Evolutionary conservation across 176 grass and related monocot genomes (phyloP).

Genomic region (Oryza rufipogon): DNA sequence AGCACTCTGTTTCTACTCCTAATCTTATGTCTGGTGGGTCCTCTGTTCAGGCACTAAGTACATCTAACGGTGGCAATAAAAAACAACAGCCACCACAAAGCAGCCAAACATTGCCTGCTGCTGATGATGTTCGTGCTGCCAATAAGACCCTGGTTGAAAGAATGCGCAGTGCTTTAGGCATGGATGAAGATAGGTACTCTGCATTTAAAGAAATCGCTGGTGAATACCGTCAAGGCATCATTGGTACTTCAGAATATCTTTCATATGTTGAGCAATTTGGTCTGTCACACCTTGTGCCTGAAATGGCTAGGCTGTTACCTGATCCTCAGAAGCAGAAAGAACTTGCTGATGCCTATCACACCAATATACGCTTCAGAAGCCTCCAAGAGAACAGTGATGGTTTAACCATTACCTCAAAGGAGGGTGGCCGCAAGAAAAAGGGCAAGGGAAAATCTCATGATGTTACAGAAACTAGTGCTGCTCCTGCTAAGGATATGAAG

Average conservation of each 20-base stretch:
- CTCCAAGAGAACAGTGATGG: conserved; percentile 44
- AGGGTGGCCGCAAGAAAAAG: conserved; percentile 52
- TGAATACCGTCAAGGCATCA: conserved; percentile 79
- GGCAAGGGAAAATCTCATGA: conserved; percentile 50
- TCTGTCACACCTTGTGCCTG: conserved; percentile 78
- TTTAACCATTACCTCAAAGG: conserved; percentile 40
- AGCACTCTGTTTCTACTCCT: conserved; percentile 64
- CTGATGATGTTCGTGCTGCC: conserved; percentile 56
- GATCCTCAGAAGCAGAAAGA: conserved; percentile 78
- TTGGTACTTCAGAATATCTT: conserved; percentile 78
- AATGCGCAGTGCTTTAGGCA: conserved; percentile 71
- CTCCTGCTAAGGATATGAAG: conserved; percentile 48
- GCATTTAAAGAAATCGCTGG: conserved; percentile 84
- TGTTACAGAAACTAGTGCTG: conserved; percentile 32
- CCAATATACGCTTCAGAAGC: conserved; percentile 57
- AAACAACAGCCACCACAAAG: conserved; percentile 23
- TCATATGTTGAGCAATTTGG: conserved; percentile 94
- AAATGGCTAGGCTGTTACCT: conserved; percentile 83
- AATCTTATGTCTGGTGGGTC: conserved; percentile 50
- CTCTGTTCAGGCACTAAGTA: conserved; percentile 51
- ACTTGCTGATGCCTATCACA: conserved; percentile 74
- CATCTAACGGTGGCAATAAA: conserved; percentile 39
- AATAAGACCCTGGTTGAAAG: conserved; percentile 81
- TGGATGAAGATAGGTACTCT: conserved; percentile 71
- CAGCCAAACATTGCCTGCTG: conserved; percentile 41